Evolutionary conservation across 768 basidiomycete genomes (phyloP).

Genomic region (Mycena rosella): DNA sequence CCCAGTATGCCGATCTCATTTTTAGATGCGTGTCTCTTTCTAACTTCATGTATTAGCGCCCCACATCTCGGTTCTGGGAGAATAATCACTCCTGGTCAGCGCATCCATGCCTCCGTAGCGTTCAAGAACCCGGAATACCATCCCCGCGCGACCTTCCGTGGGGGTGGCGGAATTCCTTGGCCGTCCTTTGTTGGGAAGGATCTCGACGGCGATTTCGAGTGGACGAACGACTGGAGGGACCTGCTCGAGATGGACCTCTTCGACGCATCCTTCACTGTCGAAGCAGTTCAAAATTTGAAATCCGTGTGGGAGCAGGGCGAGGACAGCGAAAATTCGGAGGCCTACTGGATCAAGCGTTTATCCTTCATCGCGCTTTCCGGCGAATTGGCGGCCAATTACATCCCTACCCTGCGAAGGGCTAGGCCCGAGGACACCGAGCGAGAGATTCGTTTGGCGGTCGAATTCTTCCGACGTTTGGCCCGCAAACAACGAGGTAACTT

Average conservation of each 20-base stretch:
- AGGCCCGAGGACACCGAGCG: background rate
- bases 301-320: background rate
- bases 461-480: background rate
- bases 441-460: background rate
- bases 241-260: conserved; percentile 8
- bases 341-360: conserved; percentile 12
- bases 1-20: background rate
- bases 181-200: background rate
- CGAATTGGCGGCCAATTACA: background rate
- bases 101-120: background rate
- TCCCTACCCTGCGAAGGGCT: background rate
- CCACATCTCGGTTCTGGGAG: conserved; percentile 1
- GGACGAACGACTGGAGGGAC: background rate
- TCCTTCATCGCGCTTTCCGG: conserved; percentile 13
- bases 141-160: background rate
- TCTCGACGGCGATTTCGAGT: background rate
- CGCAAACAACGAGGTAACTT: background rate
- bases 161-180: background rate
- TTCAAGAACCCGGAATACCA: background rate
- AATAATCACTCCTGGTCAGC: background rate
- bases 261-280: background rate
- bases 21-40: background rate
- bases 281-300: conserved; percentile 1
- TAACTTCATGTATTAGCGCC: background rate
- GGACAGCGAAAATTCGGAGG: background rate